These are phyloP conservation scores for Starmera caribaea DNA, from an alignment of 805 yeast species.

Conservation along the genomic window DNA sequence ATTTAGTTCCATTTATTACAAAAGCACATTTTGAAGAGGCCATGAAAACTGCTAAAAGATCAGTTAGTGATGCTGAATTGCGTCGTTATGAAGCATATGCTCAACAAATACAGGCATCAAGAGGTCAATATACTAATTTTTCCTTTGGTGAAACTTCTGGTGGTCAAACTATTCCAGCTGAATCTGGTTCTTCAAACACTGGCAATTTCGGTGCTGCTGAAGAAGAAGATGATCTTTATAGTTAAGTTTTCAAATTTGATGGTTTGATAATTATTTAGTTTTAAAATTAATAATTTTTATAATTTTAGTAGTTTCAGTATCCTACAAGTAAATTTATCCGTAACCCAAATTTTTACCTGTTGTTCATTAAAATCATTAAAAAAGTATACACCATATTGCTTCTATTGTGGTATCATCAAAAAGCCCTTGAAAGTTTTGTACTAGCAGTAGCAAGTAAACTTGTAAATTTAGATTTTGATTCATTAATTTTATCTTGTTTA, in stretches of 20 bases:
- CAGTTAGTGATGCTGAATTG: conserved; percentile 93
- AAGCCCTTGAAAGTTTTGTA: conserved; percentile 1
- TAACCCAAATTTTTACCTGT: neutral
- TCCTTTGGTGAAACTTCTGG: conserved; percentile 52
- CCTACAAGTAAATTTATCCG: neutral
- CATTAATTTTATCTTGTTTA: neutral
- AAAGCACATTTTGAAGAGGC: conserved; percentile 97
- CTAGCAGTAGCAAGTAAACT: conserved; percentile 1
- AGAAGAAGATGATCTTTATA: conserved; percentile 63
- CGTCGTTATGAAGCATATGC: conserved; percentile 99
- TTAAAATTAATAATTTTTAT: too few species aligned
- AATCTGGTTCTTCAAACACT: conserved; percentile 11
- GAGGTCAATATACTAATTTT: conserved; percentile 91
- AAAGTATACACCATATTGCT: neutral
- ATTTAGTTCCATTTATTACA: conserved; percentile 93
- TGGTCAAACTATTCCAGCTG: conserved; percentile 26
- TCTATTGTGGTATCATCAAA: neutral
- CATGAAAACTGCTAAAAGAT: conserved; percentile 97
- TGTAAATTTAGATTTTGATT: neutral
- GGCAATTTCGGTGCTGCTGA: conserved; percentile 35
- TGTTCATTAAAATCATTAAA: neutral
- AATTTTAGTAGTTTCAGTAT: neutral
- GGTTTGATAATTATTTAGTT: too few species aligned
- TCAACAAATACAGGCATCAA: conserved; percentile 89
- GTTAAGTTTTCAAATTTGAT: conserved; percentile 17